Base-by-base conservation (phyloP, 192 early-diverging fungal genomes). In the Haplosporangium gracile region DNA sequence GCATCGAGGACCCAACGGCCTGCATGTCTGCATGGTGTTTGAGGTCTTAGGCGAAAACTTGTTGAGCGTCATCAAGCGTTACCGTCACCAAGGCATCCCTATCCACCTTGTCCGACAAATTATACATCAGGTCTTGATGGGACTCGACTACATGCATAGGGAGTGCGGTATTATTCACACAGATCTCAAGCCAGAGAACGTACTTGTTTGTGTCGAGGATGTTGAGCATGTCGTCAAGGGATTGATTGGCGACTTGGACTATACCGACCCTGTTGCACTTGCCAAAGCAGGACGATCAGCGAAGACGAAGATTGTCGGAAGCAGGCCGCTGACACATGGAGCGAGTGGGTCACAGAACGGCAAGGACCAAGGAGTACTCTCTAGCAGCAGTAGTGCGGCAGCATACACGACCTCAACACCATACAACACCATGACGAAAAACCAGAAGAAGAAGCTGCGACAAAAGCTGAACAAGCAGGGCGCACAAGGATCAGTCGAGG, bases 161-260 rank as follows among this genome's bases (percentile, higher is more conserved):
- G 94, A 96, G 69, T 99, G 98, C 89, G 94, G 94, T 38, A 97
- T 99, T 79, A 99, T 99, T 76, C 98, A 99, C 89, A 99, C 98
- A 0, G 98, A 99, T 87, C 87, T 99, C 57, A 99, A 99, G 82
- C 98, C 98, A 10, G 98, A 99, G 89, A 99, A 99, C 88, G 95
- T 98, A 6, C 92, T 99, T 16, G 95, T 98, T 26, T 97, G 95
- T 78, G 93, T 99, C 40, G 94, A 94, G 74, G 92, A 98, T 79
- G 96, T 98, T 11, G 96, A 97, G 38, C 92, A 95, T n/a, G 93
- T 95, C 10, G 90, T 98, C 45, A 90, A 89, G 63, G 89, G 84
- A 43, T 39, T 86, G 10, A 77, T 86, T 60, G 84, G 84, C 68
- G 91, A 84, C 65, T 88, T 69, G 91, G 93, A 72, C 72, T 92